Percentiles rank a stretch among this genome's conserved stretches.
These are phyloP conservation scores for Epichloe bromicola DNA, from an alignment of 2,329 filamentous ascomycete genomes.

Conservation along the genomic window DNA sequence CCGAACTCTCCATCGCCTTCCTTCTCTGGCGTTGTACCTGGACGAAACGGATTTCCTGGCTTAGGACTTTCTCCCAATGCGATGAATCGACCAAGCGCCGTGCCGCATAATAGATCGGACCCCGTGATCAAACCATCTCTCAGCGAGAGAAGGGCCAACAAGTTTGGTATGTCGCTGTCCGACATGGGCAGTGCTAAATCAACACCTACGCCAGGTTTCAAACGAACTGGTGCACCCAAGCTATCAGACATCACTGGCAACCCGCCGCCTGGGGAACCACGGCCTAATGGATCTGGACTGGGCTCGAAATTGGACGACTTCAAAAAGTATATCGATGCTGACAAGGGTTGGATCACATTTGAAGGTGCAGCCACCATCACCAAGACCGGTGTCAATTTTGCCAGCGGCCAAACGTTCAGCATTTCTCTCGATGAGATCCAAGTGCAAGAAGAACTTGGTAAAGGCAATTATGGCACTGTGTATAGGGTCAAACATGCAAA, in stretches of 20 bases:
- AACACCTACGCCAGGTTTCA: constrained; percentile 14
- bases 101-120: constrained; percentile 38
- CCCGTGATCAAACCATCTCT: constrained; percentile 44
- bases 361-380: constrained; percentile 86
- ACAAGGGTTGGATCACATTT: constrained; percentile 84
- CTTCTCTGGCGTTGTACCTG: constrained; percentile 19
- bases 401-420: constrained; percentile 75
- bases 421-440: constrained; percentile 96
- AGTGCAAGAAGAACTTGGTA: constrained; percentile 82
- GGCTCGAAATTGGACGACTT: constrained; percentile 45
- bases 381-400: constrained; percentile 81
- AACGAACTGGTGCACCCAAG: constrained; percentile 26
- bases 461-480: constrained; percentile 96
- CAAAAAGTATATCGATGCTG: constrained; percentile 75
- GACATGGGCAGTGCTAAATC: constrained; percentile 28
- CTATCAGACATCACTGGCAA: constrained; percentile 27
- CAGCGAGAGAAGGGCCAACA: constrained; percentile 49
- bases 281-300: constrained; percentile 24
- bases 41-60: constrained; percentile 30
- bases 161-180: constrained; percentile 43
- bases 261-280: constrained; percentile 8
- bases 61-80: constrained; percentile 29
- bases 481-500: constrained; percentile 89
- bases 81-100: constrained; percentile 33
- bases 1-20: constrained; percentile 19